Conservation (phyloP, 2,329 filamentous ascomycete genomes). For the Neoascochyta sp. region DNA sequence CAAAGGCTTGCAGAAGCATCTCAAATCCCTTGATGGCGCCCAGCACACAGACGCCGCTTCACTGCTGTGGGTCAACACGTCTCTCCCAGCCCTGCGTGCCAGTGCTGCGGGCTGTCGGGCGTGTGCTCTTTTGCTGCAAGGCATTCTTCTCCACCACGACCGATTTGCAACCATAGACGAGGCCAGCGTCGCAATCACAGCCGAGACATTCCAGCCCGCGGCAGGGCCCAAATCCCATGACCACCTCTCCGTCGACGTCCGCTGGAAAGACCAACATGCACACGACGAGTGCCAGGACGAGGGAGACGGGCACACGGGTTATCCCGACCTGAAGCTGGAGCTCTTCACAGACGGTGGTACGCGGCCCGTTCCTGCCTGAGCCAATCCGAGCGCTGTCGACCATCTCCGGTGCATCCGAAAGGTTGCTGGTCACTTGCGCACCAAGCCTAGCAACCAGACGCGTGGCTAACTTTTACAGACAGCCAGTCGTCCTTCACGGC, state of each 20-base stretch:
- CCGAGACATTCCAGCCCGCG: conserved; percentile 23
- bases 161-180: conserved; percentile 25
- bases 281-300: conserved; percentile 15
- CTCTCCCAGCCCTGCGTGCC: conserved; percentile 25
- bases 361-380: conserved; percentile 4
- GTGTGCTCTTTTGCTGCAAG: conserved; percentile 34
- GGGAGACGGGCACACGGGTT: conserved; percentile 19
- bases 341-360: conserved; percentile 37
- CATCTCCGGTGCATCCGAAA: conserved; percentile 3
- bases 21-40: conserved; percentile 13
- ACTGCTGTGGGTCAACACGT: conserved; percentile 27
- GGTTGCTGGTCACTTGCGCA: conserved; percentile 5
- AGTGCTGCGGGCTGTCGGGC: conserved; percentile 31
- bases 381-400: background rate
- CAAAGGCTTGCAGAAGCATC: conserved; percentile 33
- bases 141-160: conserved; percentile 32
- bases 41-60: conserved; percentile 13
- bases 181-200: conserved; percentile 22
- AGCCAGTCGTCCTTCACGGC: conserved; percentile 34
- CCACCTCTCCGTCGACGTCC: conserved; percentile 34
- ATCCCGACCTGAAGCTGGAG: conserved; percentile 36
- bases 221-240: conserved; percentile 18
- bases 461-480: conserved; percentile 22
- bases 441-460: conserved; percentile 5
- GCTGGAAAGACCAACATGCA: conserved; percentile 24